Base-by-base conservation (phyloP, 2,329 filamentous ascomycete genomes). In the Hymenoscyphus repandus region DNA sequence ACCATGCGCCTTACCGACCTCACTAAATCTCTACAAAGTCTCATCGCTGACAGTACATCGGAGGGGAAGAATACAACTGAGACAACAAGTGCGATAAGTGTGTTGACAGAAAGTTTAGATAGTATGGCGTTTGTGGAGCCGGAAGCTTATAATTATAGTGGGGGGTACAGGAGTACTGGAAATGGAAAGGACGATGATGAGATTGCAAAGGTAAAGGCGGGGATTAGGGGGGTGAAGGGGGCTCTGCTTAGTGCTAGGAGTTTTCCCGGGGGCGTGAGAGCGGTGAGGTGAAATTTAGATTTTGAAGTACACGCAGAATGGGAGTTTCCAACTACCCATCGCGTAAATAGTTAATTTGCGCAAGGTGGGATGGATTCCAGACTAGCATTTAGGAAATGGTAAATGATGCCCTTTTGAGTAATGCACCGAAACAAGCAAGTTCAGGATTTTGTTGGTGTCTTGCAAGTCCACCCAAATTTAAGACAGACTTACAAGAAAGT, bases 191-290 rank as follows among this genome's bases (percentile, higher is more conserved):
- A 78, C 30, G 77, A 82, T 54, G 87, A 92, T 67, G 85, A 88
- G 68, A 83, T 90, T 60, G 81, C 81, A 56, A 82, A 79, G 64
- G 75, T 88, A 17, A 88, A 87, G 70, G 82, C 82, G 57, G 87
- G 85, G 54, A 91, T 95, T 46, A 74, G 88, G 57, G 78, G 86
- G 50, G 80, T 93, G 38, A 95, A 95, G 72, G 88, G 88, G 1
- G 79, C 89, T 10, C 71, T 93, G 58, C 68, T 95, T 50, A 89
- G 82, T 62, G 80, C 88, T 4, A 80, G 85, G 62, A 88, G 81
- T 61, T 92, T 92, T 58, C 85, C 83, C 1, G 62, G 61, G 1
- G 64, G 56, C n/a, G 50, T 58, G 18, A 59, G 27, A 20, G 45
- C 31, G 34, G 34, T 4, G 34, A 37, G 34, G 34, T 37, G 12